Evolutionary conservation across 2,329 filamentous ascomycete species (phyloP).

Genomic region (Pseudogymnoascus sp.): DNA sequence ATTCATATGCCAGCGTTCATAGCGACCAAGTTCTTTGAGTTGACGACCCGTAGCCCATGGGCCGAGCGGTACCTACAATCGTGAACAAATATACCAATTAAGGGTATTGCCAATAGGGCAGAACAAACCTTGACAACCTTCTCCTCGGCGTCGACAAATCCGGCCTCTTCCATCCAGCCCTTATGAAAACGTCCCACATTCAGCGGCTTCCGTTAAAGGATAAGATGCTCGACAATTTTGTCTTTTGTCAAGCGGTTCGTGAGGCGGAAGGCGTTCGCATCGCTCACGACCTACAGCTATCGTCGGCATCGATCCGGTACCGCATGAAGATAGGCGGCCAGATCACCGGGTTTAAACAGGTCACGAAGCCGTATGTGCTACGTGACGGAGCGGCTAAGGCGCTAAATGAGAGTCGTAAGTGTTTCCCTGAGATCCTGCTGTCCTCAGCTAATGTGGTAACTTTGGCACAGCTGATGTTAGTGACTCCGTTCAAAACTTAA

Average conservation of each 20-base stretch:
- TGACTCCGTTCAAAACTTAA: constrained; percentile 9
- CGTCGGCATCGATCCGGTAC: constrained; percentile 21
- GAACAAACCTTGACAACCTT: too few species aligned
- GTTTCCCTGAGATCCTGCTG: not conserved
- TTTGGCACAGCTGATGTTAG: constrained; percentile 5
- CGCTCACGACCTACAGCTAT: constrained; percentile 22
- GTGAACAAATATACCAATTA: too few species aligned
- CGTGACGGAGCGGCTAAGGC: constrained; percentile 30
- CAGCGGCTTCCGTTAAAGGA: constrained; percentile 28
- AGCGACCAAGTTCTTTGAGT: too few species aligned
- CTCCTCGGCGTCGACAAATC: too few species aligned
- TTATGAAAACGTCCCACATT: too few species aligned
- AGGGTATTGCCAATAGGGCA: too few species aligned
- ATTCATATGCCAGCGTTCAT: too few species aligned
- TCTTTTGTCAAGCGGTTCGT: constrained; percentile 26
- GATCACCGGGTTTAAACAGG: constrained; percentile 29
- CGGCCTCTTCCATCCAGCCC: too few species aligned
- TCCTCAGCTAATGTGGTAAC: not conserved
- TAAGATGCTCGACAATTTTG: constrained; percentile 26
- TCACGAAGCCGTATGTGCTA: constrained; percentile 29
- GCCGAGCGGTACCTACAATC: too few species aligned
- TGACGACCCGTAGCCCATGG: too few species aligned
- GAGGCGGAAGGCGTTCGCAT: constrained; percentile 23
- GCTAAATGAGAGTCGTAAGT: constrained; percentile 33
- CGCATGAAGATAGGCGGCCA: constrained; percentile 26